Percentiles rank a stretch among this genome's conserved stretches.
Conservation (phyloP, 2,329 filamentous ascomycete genomes). For the Chaetomium strumarium region DNA sequence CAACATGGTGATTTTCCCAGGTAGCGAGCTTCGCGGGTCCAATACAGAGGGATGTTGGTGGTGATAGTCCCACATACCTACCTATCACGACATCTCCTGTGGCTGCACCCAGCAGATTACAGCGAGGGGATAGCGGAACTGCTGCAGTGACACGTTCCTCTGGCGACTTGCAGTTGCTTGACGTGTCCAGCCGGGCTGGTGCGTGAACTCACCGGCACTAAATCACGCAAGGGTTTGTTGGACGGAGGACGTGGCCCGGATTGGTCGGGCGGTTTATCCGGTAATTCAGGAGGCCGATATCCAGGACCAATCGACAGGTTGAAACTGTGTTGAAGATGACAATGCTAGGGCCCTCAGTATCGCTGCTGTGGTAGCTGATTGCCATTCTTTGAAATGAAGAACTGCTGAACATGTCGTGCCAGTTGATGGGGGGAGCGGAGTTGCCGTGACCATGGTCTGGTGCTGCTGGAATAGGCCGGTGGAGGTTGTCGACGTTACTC, state of each 20-base stretch:
- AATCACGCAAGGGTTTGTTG: conserved; percentile 12
- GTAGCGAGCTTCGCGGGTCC: not conserved
- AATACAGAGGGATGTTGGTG: not conserved
- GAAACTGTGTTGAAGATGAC: not conserved
- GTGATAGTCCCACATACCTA: not conserved
- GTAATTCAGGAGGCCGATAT: conserved; percentile 14
- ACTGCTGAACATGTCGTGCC: not conserved
- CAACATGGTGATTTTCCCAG: not conserved
- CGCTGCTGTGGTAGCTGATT: not conserved
- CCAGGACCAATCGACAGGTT: conserved; percentile 13
- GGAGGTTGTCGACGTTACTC: conserved; percentile 7
- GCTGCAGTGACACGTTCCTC: conserved; percentile 2
- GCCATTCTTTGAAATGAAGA: not conserved
- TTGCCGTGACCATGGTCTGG: not conserved
- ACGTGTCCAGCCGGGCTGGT: not conserved
- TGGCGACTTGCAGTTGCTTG: not conserved
- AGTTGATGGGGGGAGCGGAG: not conserved
- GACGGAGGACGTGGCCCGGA: conserved; percentile 12
- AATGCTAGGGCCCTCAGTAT: not conserved
- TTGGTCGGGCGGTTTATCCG: conserved; percentile 18
- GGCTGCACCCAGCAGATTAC: not conserved
- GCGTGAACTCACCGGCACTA: not conserved
- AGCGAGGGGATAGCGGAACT: not conserved
- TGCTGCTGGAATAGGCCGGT: conserved; percentile 19
- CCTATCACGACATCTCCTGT: not conserved